phyloP scores from a whole-genome alignment of 176 grass and related monocot genomes.

The Oryza nivara region DNA sequence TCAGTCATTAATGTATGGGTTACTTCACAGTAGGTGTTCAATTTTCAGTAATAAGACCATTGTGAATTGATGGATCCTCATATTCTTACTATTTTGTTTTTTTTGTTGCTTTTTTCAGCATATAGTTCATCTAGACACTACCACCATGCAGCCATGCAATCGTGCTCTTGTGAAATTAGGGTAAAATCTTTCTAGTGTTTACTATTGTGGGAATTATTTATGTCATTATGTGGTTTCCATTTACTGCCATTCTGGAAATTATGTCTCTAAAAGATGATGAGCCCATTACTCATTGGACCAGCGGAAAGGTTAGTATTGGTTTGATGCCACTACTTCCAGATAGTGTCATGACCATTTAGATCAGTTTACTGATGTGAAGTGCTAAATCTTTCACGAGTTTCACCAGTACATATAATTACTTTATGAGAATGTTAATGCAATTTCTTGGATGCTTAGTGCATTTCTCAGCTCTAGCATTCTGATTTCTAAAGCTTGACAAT shows the following conservation, averaged over 20 bases:
- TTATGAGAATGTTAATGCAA: not conserved
- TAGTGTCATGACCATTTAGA: slow-evolving; percentile 4
- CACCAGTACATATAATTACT: not conserved
- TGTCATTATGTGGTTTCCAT: not conserved
- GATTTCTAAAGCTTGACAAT: not conserved
- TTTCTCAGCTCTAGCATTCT: not conserved
- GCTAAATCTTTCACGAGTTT: not conserved
- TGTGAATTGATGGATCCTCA: not conserved
- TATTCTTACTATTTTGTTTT: not conserved
- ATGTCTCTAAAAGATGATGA: slow-evolving; percentile 17
- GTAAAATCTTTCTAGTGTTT: not conserved
- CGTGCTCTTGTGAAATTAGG: not conserved
- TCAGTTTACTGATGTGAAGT: not conserved
- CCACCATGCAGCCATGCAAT: not conserved
- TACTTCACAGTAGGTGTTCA: not conserved
- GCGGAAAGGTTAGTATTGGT: not conserved
- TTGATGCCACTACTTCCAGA: not conserved
- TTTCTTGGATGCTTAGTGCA: not conserved
- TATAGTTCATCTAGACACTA: not conserved
- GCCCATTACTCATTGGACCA: not conserved
- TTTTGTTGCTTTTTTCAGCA: not conserved
- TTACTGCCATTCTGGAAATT: not conserved
- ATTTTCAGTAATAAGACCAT: not conserved
- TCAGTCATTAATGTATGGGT: not conserved
- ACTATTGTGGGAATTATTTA: not conserved